Conservation (phyloP, 176 grass and related monocot species). For the Oryza coarctata region DNA sequence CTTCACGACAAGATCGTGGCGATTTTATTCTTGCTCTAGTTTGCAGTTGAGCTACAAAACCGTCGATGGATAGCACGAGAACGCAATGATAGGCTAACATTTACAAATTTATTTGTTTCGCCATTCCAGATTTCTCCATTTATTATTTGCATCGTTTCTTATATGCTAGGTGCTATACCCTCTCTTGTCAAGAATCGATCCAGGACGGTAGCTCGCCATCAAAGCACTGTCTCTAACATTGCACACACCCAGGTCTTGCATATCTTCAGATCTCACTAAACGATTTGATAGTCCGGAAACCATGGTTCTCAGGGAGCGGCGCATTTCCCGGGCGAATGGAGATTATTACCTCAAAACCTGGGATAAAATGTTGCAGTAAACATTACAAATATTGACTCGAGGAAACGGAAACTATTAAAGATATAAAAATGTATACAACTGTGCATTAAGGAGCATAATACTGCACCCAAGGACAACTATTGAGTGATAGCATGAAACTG, state of each 20-base stretch:
- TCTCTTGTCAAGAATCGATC: constrained; percentile 3
- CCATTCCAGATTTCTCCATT: background rate
- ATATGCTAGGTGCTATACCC: background rate
- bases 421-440: background rate
- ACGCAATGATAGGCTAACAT: background rate
- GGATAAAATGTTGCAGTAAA: background rate
- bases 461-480: background rate
- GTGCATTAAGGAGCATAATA: background rate
- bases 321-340: constrained; percentile 65
- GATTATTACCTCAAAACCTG: constrained; percentile 59
- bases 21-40: background rate
- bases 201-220: background rate
- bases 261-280: constrained; percentile 50
- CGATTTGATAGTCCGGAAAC: constrained; percentile 53
- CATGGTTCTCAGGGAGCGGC: constrained; percentile 56
- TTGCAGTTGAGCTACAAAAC: background rate
- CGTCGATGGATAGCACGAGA: background rate
- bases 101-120: constrained; percentile 17
- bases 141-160: background rate
- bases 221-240: background rate
- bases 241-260: background rate
- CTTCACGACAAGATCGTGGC: background rate
- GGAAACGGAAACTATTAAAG: background rate
- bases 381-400: background rate
- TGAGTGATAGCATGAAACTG: background rate